Evolutionary conservation across 768 basidiomycete genomes (phyloP).

Genomic region (Mycena latifolia): DNA sequence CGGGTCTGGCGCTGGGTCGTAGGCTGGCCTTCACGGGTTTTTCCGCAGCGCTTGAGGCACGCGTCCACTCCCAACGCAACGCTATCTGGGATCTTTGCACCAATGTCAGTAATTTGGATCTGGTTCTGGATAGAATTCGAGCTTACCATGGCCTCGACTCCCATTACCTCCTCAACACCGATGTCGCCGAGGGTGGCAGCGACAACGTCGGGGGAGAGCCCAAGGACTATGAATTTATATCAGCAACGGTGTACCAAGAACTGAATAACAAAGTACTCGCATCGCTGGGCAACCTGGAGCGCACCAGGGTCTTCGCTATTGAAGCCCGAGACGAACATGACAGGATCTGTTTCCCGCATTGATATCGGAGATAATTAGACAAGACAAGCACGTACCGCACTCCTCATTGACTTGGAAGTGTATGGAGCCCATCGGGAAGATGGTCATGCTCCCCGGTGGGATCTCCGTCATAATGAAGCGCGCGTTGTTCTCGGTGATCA

Average conservation of each 20-base stretch:
- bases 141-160: constrained; percentile 19
- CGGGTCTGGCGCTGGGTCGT: constrained; percentile 27
- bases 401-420: constrained; percentile 38
- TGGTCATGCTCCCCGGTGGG: constrained; percentile 27
- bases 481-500: constrained; percentile 35
- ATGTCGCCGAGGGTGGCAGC: constrained; percentile 30
- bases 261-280: neutral
- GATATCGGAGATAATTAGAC: neutral
- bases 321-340: constrained; percentile 33
- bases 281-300: constrained; percentile 33
- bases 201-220: constrained; percentile 33
- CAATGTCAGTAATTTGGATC: neutral
- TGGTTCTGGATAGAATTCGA: neutral
- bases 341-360: constrained; percentile 23
- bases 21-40: constrained; percentile 28
- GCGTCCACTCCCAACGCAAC: constrained; percentile 24
- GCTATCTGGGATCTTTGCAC: constrained; percentile 25
- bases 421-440: constrained; percentile 33
- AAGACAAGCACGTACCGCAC: constrained; percentile 23
- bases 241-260: neutral
- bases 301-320: constrained; percentile 31
- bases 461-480: constrained; percentile 36
- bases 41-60: constrained; percentile 30
- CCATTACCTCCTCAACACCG: constrained; percentile 28
- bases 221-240: constrained; percentile 26